Evolutionary conservation across 2,329 filamentous ascomycete genomes (phyloP), one percentile per base, ranked within the genome.

Genomic region (Emergomyces africanus): DNA sequence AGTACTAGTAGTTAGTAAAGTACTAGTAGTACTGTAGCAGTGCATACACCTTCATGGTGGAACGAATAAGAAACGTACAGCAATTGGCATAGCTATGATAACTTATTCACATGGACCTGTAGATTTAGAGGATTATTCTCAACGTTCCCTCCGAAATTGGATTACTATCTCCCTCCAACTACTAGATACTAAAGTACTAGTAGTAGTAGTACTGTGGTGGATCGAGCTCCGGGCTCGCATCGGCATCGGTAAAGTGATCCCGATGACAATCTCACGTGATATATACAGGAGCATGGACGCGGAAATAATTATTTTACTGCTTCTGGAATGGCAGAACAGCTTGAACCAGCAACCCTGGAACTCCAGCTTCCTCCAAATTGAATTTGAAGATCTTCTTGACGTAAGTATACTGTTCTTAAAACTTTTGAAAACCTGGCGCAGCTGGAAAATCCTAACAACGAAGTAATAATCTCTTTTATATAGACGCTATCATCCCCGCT

Each of bases 31-130:
- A 49, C 30, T 30, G 3, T 30, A 30, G 30, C 6, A 30, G 30
- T 30, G 30, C 3, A 6, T 15, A 49, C 28, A 25, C 14, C 25
- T 23, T 30, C 46, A 49, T 49, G 23, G 5, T 5, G 18, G 6
- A 30, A 6, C 30, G 49, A 35, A 18, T 8, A 44, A 20, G 15
- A 20, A 33, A 51, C 57, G 42, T 59, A 64, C 62, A 30, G 59
- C 62, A 57, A 62, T 62, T 48, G 62, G 54, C 62, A 64, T 64
- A 20, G 46, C 54, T 35, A 10, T 25, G 18, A 23, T 49, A 33
- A 6, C 1, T 15, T 51, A 20, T 35, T 6, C 10, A 12, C n/a
- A 35, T 37, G 18, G 12, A 18, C 15, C 30, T 49, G 18, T 5
- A 49, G 12, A n/a, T 49, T 8, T 4, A 5, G 30, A 15, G 46